Base-by-base conservation (phyloP, 805 yeast genomes). In the Yamadazyma takamatsuzukensis region DNA sequence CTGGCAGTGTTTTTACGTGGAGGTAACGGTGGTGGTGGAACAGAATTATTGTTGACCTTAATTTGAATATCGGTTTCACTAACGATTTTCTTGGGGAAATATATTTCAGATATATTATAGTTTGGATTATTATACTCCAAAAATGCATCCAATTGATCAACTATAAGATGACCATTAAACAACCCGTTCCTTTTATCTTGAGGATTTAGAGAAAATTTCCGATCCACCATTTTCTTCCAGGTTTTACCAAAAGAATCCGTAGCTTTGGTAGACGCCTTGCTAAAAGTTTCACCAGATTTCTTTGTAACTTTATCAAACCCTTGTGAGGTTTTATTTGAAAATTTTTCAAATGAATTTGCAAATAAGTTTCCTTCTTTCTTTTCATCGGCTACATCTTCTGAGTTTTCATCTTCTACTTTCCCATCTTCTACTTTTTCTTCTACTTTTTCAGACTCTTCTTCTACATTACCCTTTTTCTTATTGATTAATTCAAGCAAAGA, bases 391-490 rank as follows among this genome's bases (percentile, higher is more conserved):
- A n/a, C n/a, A n/a, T n/a, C n/a, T n/a, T n/a, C n/a, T 36, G 51
- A 46, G 4, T 51, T 39, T 28, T 51, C 41, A 32, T 58, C 64
- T 19, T 49, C 61, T n/a, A n/a, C n/a, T n/a, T n/a, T n/a, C n/a
- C n/a, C n/a, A 16, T 53, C 56, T 29, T 64, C 51, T 15, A 56
- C 60, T 19, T 61, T 66, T 22, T 53, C 45, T 31, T 68, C 61
- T 7, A 64, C 41, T n/a, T 56, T 46, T 22, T 64, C 61, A 21
- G 61, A 70, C n/a, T 53, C 45, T 31, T 68, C 61, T 7, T 63
- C 41, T n/a, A 57, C 46, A 21, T 64, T 60, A 21, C 60, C 70
- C 22, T 47, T 65, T 53, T 48, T 64, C 43, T 36, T 61, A 40
- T 45, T 60, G 22, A 45, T 55, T 6, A 47, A 29, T 13, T 47